Base-by-base conservation (phyloP, 257 asterid species). In the Primulina huaijiensis region DNA sequence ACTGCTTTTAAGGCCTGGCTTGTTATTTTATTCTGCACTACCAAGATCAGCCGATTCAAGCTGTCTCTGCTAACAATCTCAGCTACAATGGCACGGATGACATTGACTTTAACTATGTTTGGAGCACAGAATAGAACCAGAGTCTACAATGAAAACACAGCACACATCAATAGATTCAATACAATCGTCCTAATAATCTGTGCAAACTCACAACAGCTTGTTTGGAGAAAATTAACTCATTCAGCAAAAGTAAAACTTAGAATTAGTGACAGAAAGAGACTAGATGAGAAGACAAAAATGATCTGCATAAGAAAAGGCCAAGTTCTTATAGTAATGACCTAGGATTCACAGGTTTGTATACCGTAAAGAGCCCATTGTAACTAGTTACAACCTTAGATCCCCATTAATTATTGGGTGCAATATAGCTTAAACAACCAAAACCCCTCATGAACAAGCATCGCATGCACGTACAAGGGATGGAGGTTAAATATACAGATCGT, bases 1-100 rank as follows among this genome's bases (percentile, higher is more conserved):
- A 92, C 65, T 27, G 83, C 85, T 82, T 86, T 92, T 62, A 40
- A 55, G 71, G 98, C 96, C 79, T 84, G 96, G 81, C 69, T 83
- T 14, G 96, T 89, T 17, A 89, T 80, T 73, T 79, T 84, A 58
- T 60, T 71, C 78, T 92, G 89, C 62, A 88, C 80, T 11, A 92
- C 77, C 75, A 92, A 64, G 57, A 92, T 85, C 76, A 89, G 81
- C 75, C 89, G 77, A 60, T 64, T 78, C 62, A 89, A 72, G 68
- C 76, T 72, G 65, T 76, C 92, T 65, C 72, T 86, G 76, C 81
- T 82, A 76, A 69, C 68, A 21, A 86, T 75, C 68, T 60, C 71
- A 43, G 69, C 20, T 53, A 78, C 71, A 76, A 92, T 78, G 35
- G 69, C 72, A 17, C 97, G 96, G 63, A 92, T 66, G 7, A 53